These are phyloP conservation scores for Picochlorum sp. DNA, from an alignment of 139 green algal species.

Conservation along the genomic window DNA sequence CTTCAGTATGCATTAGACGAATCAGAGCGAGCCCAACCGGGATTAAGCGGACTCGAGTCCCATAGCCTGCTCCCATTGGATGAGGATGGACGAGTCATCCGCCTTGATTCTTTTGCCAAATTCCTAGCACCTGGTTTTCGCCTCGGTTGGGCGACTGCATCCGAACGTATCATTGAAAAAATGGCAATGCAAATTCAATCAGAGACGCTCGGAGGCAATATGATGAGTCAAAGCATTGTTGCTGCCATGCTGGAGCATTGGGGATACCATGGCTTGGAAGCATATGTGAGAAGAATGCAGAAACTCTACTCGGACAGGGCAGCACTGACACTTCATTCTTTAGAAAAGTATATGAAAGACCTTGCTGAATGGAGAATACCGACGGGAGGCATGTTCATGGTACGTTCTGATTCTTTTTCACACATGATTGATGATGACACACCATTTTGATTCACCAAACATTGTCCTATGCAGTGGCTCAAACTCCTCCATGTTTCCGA, in stretches of 20 bases:
- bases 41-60: background rate
- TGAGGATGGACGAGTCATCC: conserved; percentile 53
- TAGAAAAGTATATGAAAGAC: conserved; percentile 1
- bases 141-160: conserved; percentile 60
- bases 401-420: too few relatives aligned
- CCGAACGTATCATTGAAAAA: conserved; percentile 23
- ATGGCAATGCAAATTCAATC: conserved; percentile 12
- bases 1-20: conserved; percentile 40
- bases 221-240: conserved; percentile 31
- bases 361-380: conserved; percentile 33
- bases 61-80: conserved; percentile 23
- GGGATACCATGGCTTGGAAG: conserved; percentile 34
- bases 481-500: background rate
- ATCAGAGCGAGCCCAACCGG: background rate
- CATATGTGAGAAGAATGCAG: conserved; percentile 33
- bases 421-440: too few relatives aligned
- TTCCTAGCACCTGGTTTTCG: conserved; percentile 48
- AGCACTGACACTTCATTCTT: conserved; percentile 12
- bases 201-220: conserved; percentile 35
- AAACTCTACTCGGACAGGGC: conserved; percentile 25
- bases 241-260: conserved; percentile 23
- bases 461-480: background rate
- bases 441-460: too few relatives aligned
- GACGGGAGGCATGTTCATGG: conserved; percentile 34
- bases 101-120: conserved; percentile 74